Evolutionary conservation across 495 filamentous ascomycete genomes (phyloP), one percentile per base, ranked within the genome.

Genomic region (Neurospora hispaniola): DNA sequence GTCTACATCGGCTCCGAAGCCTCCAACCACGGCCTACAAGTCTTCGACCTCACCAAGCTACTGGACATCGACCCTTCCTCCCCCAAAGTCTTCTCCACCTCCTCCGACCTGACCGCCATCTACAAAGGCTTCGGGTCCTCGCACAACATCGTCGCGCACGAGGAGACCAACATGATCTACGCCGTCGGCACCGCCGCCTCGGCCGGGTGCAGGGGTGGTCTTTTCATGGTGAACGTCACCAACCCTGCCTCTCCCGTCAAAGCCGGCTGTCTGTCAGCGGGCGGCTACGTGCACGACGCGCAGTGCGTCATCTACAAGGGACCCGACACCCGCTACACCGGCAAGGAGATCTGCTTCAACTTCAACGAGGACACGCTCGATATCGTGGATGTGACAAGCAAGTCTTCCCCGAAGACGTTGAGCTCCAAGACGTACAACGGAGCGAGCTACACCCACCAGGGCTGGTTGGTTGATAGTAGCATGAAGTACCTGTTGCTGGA

Each of bases 221-320:
- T 88, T 35, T 85, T 86, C 76, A 86, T 89, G 77, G 84, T 88
- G 73, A 85, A 89, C 75, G 70, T 88, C 35, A 77, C 80, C 5
- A 80, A 86, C 75, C 75, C 85, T 18, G 75, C 82, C 11, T 85
- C 84, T 62, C 84, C 86, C 78, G 3, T 84, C 75, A 2, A 80
- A 0, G 16, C 86, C 0, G 87, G 87, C 6, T 89, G 87, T 73
- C 82, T 82, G 12, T 79, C 82, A 3, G 74, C 78, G 8, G 87
- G 87, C 77, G 87, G 87, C 68, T 89, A 89, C 75, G 86, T 88
- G 38, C 87, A 89, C 75, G 87, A 89, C 74, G 86, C 86, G 1
- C 88, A 89, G 74, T 89, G 88, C 73, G 76, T 90, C n/a, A 76
- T 85, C 71, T 90, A 89, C 81, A 81, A 79, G 12, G 88, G 88